Evolutionary conservation across 225 moss, liverwort and hornwort species (phyloP).

Genomic region (Physcomitrellopsis africana): DNA sequence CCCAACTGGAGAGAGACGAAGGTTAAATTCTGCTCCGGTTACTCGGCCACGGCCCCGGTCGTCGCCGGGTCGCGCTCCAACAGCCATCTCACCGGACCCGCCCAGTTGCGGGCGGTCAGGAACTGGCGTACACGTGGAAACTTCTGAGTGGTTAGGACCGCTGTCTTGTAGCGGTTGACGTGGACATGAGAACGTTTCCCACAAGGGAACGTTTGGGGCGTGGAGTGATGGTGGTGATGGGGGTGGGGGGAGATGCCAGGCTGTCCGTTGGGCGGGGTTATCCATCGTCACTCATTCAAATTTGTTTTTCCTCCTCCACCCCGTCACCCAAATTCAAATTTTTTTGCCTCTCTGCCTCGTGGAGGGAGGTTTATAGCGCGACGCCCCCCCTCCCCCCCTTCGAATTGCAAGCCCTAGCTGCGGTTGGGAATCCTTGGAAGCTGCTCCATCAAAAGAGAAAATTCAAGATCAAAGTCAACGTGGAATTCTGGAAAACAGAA

Average conservation of each 20-base stretch:
- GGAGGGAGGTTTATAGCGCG: no score
- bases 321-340: no score
- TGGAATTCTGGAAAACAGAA: no score
- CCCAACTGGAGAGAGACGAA: slow-evolving; percentile 5
- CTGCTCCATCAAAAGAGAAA: no score
- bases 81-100: slow-evolving; percentile 49
- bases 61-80: slow-evolving; percentile 32
- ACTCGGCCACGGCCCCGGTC: slow-evolving; percentile 1
- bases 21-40: slow-evolving; percentile 17
- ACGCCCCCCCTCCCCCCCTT: no score
- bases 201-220: slow-evolving; percentile 20
- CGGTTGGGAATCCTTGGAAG: no score
- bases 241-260: slow-evolving; percentile 29
- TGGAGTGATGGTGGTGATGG: slow-evolving; percentile 23
- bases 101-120: slow-evolving; percentile 18
- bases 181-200: not conserved
- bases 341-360: no score
- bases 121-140: not conserved
- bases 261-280: slow-evolving; percentile 30
- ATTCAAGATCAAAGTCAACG: no score
- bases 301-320: not conserved
- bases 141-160: not conserved
- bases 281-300: slow-evolving; percentile 15
- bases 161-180: not conserved
- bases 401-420: no score